These are phyloP conservation scores for Davidsoniella eucalypti DNA, from an alignment of 2,329 filamentous ascomycete genomes.

Conservation along the genomic window DNA sequence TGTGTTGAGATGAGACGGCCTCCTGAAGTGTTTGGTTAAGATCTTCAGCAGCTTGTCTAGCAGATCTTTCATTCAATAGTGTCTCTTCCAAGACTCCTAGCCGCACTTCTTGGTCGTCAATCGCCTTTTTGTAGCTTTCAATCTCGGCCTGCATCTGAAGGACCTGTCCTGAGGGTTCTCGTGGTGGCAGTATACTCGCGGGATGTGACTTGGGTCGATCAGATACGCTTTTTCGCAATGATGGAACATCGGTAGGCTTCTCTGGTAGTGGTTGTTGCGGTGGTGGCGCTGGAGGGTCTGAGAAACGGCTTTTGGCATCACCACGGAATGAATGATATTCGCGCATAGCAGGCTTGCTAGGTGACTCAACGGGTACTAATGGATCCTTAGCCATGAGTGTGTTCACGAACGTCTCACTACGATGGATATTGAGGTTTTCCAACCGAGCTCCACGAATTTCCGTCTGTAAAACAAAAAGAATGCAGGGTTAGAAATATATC, in stretches of 20 bases:
- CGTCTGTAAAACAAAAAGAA: slow-evolving; percentile 32
- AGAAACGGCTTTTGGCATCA: slow-evolving; percentile 72
- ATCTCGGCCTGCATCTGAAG: slow-evolving; percentile 77
- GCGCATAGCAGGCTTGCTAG: slow-evolving; percentile 24
- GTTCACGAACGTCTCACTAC: slow-evolving; percentile 68
- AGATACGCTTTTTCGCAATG: slow-evolving; percentile 59
- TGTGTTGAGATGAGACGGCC: slow-evolving; percentile 7
- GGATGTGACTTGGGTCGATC: slow-evolving; percentile 50
- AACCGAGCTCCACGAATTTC: slow-evolving; percentile 84
- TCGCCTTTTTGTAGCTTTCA: slow-evolving; percentile 62
- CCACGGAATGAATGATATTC: slow-evolving; percentile 44
- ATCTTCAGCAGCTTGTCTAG: slow-evolving; percentile 72
- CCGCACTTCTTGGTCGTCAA: slow-evolving; percentile 36
- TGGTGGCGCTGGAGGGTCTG: slow-evolving; percentile 81
- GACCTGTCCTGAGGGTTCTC: slow-evolving; percentile 48
- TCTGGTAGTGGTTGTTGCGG: slow-evolving; percentile 87
- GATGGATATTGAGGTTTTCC: slow-evolving; percentile 69
- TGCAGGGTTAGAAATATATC: slow-evolving; percentile 4
- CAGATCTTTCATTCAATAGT: slow-evolving; percentile 62
- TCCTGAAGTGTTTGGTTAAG: slow-evolving; percentile 54
- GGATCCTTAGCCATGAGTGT: slow-evolving; percentile 58
- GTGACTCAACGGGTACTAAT: slow-evolving; percentile 35
- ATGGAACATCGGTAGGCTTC: slow-evolving; percentile 59
- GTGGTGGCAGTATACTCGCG: slow-evolving; percentile 39
- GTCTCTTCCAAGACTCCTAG: slow-evolving; percentile 48